Evolutionary conservation across 1,284 basidiomycete genomes (phyloP), one percentile per base, ranked within the genome.

Genomic region (Hemileia vastatrix): DNA sequence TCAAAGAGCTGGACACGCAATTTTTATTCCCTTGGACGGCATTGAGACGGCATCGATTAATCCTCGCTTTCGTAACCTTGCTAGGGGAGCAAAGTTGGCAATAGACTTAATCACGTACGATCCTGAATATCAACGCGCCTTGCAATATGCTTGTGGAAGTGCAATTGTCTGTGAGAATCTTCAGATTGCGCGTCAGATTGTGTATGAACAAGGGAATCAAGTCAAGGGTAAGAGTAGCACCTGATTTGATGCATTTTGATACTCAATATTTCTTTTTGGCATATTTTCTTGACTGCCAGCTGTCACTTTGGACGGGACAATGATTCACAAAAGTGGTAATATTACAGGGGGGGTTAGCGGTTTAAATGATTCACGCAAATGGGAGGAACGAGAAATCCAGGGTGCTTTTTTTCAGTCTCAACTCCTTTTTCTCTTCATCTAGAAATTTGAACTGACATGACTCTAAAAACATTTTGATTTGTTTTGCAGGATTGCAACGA

Each of bases 321-420:
- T 99, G 62, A 96, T 98, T 57, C 95, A 98, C 77, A 95, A 94
- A 80, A 92, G 88, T 68, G 95, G 95, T 69, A 79, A 95, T 51
- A 98, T 98, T 73, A 98, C 95, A 36, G 95, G 95, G 78, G 95
- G 95, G 48, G 81, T 84, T 33, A 90, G 88, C 66, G 83, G 84
- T 0, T 84, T 85, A 67, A 81, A 80, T 43, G 82, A 77, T 40
- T 81, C 82, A 54, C 86, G 88, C 77, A 89, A 89, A 72, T 97
- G 91, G 86, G 90, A 93, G 64, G 93, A 97, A 74, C 87, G 86
- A 67, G 91, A 96, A 69, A 82, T 97, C 2, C 85, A 90, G 77
- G 87, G 59, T 55, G 13, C 3, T 13, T 50, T 15, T 54, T 23
- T 19, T 44, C 33, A 11, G 15, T 49, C 18, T 23, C 9, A 43